A percentile compares a stretch with the other conserved stretches of the same genome.
Conservation (phyloP, 495 filamentous ascomycete genomes). For the Diplogelasinospora grovesii region DNA sequence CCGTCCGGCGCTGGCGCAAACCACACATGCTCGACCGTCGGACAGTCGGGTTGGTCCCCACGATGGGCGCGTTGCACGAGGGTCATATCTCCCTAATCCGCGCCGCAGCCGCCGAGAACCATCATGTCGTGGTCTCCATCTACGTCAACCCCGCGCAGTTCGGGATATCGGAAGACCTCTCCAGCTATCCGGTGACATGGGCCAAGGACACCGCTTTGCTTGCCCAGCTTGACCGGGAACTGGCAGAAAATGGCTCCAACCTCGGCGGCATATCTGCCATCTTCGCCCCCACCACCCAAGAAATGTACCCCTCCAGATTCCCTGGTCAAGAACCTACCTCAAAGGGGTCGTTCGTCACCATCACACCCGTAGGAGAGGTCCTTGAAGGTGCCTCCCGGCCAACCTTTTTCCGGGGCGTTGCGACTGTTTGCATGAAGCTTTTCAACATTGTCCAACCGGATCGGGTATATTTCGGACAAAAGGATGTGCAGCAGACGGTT, state of each 20-base stretch:
- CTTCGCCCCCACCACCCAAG: conserved; percentile 73
- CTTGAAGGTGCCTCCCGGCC: conserved; percentile 84
- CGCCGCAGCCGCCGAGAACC: conserved; percentile 75
- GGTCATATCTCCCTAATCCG: conserved; percentile 87
- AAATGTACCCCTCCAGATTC: conserved; percentile 82
- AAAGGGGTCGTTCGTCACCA: conserved; percentile 85
- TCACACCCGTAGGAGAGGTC: conserved; percentile 72
- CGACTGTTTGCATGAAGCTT: conserved; percentile 94
- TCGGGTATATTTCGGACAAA: conserved; percentile 93
- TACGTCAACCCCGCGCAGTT: conserved; percentile 98
- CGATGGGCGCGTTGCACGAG: conserved; percentile 92
- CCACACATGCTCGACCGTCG: conserved; percentile 60
- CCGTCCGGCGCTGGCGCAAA: conserved; percentile 64
- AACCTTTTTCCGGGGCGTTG: conserved; percentile 93
- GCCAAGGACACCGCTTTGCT: conserved; percentile 63
- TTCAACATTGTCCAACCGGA: conserved; percentile 89
- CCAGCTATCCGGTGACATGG: conserved; percentile 88
- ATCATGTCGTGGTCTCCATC: conserved; percentile 78
- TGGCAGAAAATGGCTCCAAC: conserved; percentile 48
- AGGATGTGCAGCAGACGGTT: conserved; percentile 94
- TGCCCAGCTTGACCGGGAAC: conserved; percentile 59
- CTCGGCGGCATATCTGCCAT: conserved; percentile 70
- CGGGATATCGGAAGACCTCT: conserved; percentile 80
- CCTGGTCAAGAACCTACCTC: conserved; percentile 73
- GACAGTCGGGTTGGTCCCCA: conserved; percentile 83